A percentile compares a stretch with the other conserved stretches of the same genome.
Conservation (phyloP, 306 rosid genomes). For the Cucurbita pepo region DNA sequence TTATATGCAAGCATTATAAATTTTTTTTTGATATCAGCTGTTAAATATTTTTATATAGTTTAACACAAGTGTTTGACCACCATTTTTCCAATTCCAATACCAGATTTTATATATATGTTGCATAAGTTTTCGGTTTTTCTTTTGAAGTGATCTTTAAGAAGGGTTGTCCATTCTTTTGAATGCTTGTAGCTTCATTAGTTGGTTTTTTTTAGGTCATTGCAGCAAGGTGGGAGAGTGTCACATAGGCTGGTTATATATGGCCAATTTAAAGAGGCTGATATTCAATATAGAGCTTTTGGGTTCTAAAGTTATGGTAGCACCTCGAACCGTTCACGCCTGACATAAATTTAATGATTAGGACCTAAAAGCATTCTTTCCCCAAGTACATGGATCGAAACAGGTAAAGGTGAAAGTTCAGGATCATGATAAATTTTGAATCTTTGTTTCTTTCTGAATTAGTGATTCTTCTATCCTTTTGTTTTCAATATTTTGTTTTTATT, state of each 20-base stretch:
- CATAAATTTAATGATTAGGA: background rate
- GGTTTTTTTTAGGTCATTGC: background rate
- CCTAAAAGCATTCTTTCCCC: background rate
- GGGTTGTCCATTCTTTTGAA: background rate
- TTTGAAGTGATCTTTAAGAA: too few relatives aligned
- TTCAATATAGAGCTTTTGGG: background rate
- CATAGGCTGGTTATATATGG: background rate
- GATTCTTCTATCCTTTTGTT: background rate
- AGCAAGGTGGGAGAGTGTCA: background rate
- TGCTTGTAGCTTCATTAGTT: background rate
- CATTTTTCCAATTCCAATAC: background rate
- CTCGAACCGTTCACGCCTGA: background rate
- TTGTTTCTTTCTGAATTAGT: background rate
- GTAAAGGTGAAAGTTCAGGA: background rate
- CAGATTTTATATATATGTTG: background rate
- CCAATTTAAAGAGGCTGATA: too few relatives aligned
- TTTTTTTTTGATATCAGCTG: background rate
- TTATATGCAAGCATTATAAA: background rate
- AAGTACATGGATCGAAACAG: background rate
- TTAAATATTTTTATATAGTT: background rate
- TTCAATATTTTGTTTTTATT: background rate
- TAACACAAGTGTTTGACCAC: background rate
- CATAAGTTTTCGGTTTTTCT: too few relatives aligned
- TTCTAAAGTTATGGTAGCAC: background rate
- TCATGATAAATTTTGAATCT: background rate